Evolutionary conservation across 2,329 filamentous ascomycete species (phyloP), one percentile per base, ranked within the genome.

Genomic region (Sporothrix protearum): DNA sequence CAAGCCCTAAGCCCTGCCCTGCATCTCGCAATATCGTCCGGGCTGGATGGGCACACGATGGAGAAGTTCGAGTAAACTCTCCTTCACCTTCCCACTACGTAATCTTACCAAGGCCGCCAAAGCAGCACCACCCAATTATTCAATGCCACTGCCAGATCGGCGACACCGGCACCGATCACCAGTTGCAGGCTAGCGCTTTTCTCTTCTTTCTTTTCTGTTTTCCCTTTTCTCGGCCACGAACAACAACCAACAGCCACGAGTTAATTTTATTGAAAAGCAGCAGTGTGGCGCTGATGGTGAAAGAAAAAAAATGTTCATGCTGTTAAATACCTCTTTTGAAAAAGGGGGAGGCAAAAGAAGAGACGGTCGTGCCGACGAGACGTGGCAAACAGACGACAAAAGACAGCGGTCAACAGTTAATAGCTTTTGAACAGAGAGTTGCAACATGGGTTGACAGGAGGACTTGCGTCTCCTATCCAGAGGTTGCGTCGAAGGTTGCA

Each of bases 131-230:
- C n/a, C n/a, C n/a, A n/a, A 22, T 22, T 22, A 25, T 28, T n/a
- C 53, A 57, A 61, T 39, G 36, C 22, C 30, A n/a, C n/a, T 36
- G 16, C 42, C 8, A 22, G 42, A 49, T 67, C 63, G 45, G 63
- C 63, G 63, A 67, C 63, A 67, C 63, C 63, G 63, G 63, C 63
- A 67, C 39, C 57, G 57, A 42, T 33, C 9, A 25, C 57, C 57
- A 42, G n/a, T 57, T 30, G 53, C 14, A 57, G 53, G 28, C 14
- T 33, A 57, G 53, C 28, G 16, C 16, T 14, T 47, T 14, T 47
- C 42, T 7, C 2, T 14, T 47, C 42, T 45, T 19, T 47, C n/a
- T n/a, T n/a, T n/a, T n/a, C n/a, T n/a, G n/a, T 14, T 47, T 14
- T 47, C 42, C 2, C 2, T 14, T 47, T 14, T 45, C 6, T 47